Base-by-base conservation (phyloP, 176 grass and related monocot genomes). In the Carex scoparia region DNA sequence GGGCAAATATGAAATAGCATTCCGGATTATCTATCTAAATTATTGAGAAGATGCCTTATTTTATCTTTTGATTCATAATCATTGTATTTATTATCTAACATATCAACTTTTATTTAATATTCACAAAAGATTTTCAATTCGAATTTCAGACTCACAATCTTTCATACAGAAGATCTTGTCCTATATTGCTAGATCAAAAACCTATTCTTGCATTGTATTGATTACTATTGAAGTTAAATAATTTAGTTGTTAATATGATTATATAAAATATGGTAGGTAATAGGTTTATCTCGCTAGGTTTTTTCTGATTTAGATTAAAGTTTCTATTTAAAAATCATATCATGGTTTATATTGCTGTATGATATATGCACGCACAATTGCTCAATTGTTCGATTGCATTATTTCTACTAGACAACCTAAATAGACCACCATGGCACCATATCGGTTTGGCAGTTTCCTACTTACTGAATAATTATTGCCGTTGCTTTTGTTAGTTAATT, bases 371-470 rank as follows among this genome's bases (percentile, higher is more conserved):
- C 13, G 27, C 23, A 55, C 44, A 30, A 77, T 77, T 28, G 27
- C 23, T 32, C 44, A 30, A 77, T 77, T 28, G 27, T 11, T 32
- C 44, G 14, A 77, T 77, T 77, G 19, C 49, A 77, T 55, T 77
- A 30, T 55, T 54, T 77, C 23, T 33, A 78, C 46, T 33, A 78
- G 51, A 57, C 4, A 55, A 78, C 74, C 74, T 78, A 78, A 78
- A 78, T 33, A 78, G 27, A 56, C 13, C 49, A 78, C 74, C 2
- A 78, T 35, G 33, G 6, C 49, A 78, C 74, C 2, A 78, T 35
- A 33, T 27, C 73, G 49, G 38, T 16, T 78, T 3, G 38, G 38
- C 38, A 4, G 38, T 40, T 40, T 40, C 16, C 33, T 78, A 27
- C 9, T 74, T 27, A 2, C 2, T 6, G 67, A 19, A 19, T 44